Base-by-base conservation (phyloP, 2,329 filamentous ascomycete species). In the Beauveria asiatica region DNA sequence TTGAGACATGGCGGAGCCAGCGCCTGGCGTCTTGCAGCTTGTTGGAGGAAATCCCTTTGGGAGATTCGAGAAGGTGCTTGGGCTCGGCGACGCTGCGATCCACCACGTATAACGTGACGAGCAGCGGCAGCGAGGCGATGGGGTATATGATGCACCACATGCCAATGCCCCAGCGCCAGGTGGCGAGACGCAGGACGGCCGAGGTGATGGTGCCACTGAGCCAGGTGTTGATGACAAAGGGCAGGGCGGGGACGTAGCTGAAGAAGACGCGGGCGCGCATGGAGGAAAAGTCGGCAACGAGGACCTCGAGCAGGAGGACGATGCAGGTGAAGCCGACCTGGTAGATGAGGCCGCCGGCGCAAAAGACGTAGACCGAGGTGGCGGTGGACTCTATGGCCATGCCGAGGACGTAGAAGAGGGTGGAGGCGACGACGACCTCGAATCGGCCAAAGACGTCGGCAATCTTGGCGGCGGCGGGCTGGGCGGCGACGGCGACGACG, bases 71-170 rank as follows among this genome's bases (percentile, higher is more conserved):
- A n/a, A n/a, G 11, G n/a, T 46, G 17, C 23, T 59, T 56, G 16
- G 19, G 23, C 2, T 33, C 17, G 3, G 48, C 39, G 25, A 62
- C 64, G 19, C 66, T 68, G 9, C 67, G 66, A n/a, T 73, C 71
- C 11, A 75, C 66, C 3, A 65, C 65, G 54, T 72, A 70, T 0
- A 75, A 72, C 0, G 78, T 76, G 0, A 74, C 63, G 19, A 86
- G 70, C 0, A 87, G 73, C 1, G 84, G 83, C 5, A 85, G 62
- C 0, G 80, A 76, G 59, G 78, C 80, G 8, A 82, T 72, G 1
- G 83, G 80, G 65, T 82, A 85, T 54, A 86, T 83, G 63, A 86
- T 80, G 51, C 76, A 77, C 76, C 81, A 87, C 83, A 87, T 86
- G 63, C 83, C 84, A 25, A 84, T 76, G 16, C 84, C 84, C 83